Conservation (phyloP, 176 grass and related monocot genomes). For the Musa beccarii region DNA sequence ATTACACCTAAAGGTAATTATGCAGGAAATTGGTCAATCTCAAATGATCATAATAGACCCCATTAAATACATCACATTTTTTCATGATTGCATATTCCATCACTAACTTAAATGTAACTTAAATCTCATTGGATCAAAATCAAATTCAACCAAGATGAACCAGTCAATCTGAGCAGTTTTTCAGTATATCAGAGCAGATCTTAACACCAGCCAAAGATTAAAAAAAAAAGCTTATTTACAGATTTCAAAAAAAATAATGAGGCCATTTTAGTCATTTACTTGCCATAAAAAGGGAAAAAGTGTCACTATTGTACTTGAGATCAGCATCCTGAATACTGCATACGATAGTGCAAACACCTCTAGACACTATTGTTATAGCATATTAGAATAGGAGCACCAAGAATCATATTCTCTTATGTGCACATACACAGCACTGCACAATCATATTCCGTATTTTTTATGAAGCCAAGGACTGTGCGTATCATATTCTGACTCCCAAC, state of each 20-base stretch:
- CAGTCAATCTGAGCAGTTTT: too few relatives aligned
- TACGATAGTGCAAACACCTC: neutral
- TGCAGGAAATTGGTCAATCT: too few relatives aligned
- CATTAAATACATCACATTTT: too few relatives aligned
- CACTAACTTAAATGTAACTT: too few relatives aligned
- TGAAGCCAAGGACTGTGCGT: too few relatives aligned
- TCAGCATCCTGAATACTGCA: neutral
- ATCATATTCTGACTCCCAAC: too few relatives aligned
- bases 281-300: neutral
- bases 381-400: neutral
- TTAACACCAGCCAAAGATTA: neutral
- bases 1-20: too few relatives aligned
- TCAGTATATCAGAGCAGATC: too few relatives aligned
- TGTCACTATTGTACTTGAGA: neutral
- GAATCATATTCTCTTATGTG: neutral
- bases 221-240: neutral
- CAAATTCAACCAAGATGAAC: too few relatives aligned
- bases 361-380: neutral
- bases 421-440: neutral
- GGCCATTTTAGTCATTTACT: neutral
- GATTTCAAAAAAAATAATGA: neutral
- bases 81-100: neutral
- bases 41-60: too few relatives aligned
- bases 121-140: too few relatives aligned
- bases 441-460: neutral